Conservation (phyloP, 2,329 filamentous ascomycete species). For the Amauroascus niger region DNA sequence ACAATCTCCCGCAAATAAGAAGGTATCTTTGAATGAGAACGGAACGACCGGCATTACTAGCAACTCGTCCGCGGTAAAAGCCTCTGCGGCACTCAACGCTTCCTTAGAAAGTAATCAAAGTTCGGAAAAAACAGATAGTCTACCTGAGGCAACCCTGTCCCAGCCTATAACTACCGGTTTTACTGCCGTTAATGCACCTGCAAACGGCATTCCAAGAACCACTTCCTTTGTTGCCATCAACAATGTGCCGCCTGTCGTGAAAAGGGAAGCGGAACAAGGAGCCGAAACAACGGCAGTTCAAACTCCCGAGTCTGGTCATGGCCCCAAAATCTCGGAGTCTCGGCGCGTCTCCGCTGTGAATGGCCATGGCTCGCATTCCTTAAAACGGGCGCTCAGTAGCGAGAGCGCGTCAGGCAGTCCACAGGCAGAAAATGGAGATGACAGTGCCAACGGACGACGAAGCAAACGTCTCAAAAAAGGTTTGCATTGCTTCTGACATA, state of each 20-base stretch:
- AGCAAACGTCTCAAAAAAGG: conserved; percentile 91
- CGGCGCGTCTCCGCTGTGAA: conserved; percentile 45
- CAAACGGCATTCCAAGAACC: conserved; percentile 49
- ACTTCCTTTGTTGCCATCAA: conserved; percentile 38
- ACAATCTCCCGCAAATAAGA: conserved; percentile 60
- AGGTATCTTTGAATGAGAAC: conserved; percentile 30
- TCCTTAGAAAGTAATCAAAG: conserved; percentile 35
- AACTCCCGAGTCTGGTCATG: conserved; percentile 52
- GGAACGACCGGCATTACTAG: conserved; percentile 44
- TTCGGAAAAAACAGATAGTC: conserved; percentile 24
- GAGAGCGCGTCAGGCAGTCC: conserved; percentile 39
- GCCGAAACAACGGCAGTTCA: conserved; percentile 51
- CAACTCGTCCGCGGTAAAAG: conserved; percentile 58
- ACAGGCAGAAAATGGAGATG: conserved; percentile 42
- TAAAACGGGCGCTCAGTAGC: conserved; percentile 69
- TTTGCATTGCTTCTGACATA: conserved; percentile 24
- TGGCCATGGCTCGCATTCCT: conserved; percentile 44
- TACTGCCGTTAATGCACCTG: conserved; percentile 58
- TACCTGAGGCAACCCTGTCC: conserved; percentile 27
- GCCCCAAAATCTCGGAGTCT: conserved; percentile 51
- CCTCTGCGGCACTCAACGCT: conserved; percentile 49
- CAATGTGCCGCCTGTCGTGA: conserved; percentile 29
- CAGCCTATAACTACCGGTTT: conserved; percentile 45
- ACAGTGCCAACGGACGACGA: conserved; percentile 60
- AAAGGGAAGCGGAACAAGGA: conserved; percentile 46